Base-by-base conservation (phyloP, 1,284 basidiomycete genomes). In the Ustilago sp. region DNA sequence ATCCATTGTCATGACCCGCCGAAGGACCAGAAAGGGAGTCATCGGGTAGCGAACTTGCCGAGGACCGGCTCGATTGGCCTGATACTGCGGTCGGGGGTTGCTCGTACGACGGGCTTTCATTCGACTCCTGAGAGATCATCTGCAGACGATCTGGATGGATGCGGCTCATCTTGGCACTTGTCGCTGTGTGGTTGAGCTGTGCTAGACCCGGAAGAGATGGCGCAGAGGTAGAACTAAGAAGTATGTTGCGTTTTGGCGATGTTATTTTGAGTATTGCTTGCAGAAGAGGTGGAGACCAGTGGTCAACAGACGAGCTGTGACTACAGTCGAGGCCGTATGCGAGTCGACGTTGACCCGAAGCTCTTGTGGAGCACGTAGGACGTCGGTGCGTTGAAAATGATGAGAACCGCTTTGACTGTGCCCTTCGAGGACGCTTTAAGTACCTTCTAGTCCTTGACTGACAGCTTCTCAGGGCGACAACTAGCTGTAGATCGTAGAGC, bases 1-100 rank as follows among this genome's bases (percentile, higher is more conserved):
- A 63, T 17, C 53, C 54, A 15, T 63, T 48, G n/a, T 55, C 47
- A 38, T 15, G 56, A 28, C 35, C 53, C 9, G 32, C n/a, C 6
- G 34, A 8, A n/a, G 51, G 51, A 34, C 51, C 51, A 9, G 51
- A n/a, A n/a, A 9, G n/a, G n/a, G 13, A 11, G 34, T 55, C 48
- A 32, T 12, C 3, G 7, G 23, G 48, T 6, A 35, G 9, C 32
- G 9, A 17, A 34, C 8, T 11, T n/a, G 2, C 6, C 4, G 48
- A 50, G 6, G 48, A 50, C 8, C 1, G 28, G 12, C 7, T 12
- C 48, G 48, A 12, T 31, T 12, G 28, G 13, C 15, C 13, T 17
- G 28, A 28, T 7, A 28, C 31, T 19, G 12, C 51, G 36, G 34
- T 19, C 17, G n/a, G n/a, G 8, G 43, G 43, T 19, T 8, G 7